A percentile compares a stretch with the other conserved stretches of the same genome.
Evolutionary conservation across 176 grass and related monocot species (phyloP).

Genomic region (Alopecurus myosuroides): DNA sequence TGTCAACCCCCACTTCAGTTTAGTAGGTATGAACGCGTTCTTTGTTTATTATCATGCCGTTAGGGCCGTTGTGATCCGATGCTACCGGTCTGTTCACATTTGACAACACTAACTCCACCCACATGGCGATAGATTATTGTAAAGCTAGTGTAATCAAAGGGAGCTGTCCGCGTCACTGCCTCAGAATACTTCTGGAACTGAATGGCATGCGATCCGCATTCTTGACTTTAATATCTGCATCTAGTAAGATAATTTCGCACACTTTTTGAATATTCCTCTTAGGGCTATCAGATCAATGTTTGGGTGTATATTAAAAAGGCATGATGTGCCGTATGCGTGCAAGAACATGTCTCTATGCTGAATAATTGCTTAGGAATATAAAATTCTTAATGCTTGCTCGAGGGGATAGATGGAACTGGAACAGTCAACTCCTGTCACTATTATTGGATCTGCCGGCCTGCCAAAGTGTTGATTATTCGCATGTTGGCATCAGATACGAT

Average conservation of each 20-base stretch:
- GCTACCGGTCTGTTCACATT: slow-evolving; percentile 18
- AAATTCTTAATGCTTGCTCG: slow-evolving; percentile 1
- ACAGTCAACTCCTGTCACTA: slow-evolving; percentile 27
- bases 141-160: slow-evolving; percentile 1
- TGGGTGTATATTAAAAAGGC: slow-evolving; percentile 31
- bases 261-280: slow-evolving; percentile 40
- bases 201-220: slow-evolving; percentile 30
- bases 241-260: slow-evolving; percentile 21
- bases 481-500: slow-evolving; percentile 37
- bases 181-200: slow-evolving; percentile 16
- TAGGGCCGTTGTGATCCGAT: slow-evolving; percentile 41
- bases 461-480: slow-evolving; percentile 10
- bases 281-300: slow-evolving; percentile 29
- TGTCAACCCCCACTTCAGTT: slow-evolving; percentile 15
- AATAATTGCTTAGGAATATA: neutral
- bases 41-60: slow-evolving; percentile 33
- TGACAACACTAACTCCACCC: slow-evolving; percentile 14
- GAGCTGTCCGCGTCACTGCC: neutral
- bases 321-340: neutral
- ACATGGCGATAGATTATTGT: slow-evolving; percentile 1
- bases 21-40: neutral
- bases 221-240: slow-evolving; percentile 30
- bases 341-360: slow-evolving; percentile 11
- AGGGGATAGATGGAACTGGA: slow-evolving; percentile 1
- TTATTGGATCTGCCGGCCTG: slow-evolving; percentile 12